Evolutionary conservation across 1,139 yeast species (phyloP).

Genomic region (Maudiozyma humilis): DNA sequence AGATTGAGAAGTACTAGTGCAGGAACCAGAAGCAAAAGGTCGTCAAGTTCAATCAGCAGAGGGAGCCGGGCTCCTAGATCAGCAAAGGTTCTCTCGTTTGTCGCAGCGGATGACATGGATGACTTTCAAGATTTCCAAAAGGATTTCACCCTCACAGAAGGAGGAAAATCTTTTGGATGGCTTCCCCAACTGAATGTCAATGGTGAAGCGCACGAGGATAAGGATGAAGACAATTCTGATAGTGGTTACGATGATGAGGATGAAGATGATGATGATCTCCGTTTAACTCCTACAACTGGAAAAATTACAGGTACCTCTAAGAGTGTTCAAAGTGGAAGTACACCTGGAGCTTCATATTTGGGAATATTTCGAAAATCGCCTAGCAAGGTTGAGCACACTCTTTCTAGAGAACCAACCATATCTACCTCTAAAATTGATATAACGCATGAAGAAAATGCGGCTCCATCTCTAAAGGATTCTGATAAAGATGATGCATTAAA

Average conservation of each 20-base stretch:
- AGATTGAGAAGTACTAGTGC: conserved; percentile 15
- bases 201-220: neutral
- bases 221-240: neutral
- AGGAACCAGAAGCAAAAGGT: conserved; percentile 12
- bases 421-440: neutral
- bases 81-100: conserved; percentile 24
- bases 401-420: neutral
- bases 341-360: neutral
- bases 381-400: neutral
- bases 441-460: conserved; percentile 2
- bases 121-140: conserved; percentile 29
- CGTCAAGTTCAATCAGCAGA: conserved; percentile 12
- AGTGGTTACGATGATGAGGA: conserved; percentile 2
- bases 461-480: conserved; percentile 2
- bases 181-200: conserved; percentile 19
- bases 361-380: conserved; percentile 4
- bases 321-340: neutral
- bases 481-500: conserved; percentile 8
- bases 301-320: neutral
- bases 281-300: neutral
- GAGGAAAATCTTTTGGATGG: conserved; percentile 25
- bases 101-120: conserved; percentile 29
- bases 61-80: conserved; percentile 16
- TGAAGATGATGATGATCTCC: neutral
- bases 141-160: conserved; percentile 24